A percentile compares a stretch with the other conserved stretches of the same genome.
Evolutionary conservation across 2,329 filamentous ascomycete species (phyloP).

Genomic region (Rhynchosporium agropyri): DNA sequence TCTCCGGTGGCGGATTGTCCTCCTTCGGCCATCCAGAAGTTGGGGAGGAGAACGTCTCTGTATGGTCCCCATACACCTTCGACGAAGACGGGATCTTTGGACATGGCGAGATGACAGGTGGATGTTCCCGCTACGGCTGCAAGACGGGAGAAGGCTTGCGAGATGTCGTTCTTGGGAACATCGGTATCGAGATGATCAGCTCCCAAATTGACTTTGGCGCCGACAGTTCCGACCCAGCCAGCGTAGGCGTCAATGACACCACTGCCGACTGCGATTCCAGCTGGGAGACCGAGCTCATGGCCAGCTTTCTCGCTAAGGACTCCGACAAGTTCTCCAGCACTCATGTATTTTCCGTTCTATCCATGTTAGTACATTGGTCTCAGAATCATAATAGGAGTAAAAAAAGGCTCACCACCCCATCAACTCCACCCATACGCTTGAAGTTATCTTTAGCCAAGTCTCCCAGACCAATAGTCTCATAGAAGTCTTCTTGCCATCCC

Average conservation of each 20-base stretch:
- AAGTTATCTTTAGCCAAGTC: constrained; percentile 87
- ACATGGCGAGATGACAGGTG: constrained; percentile 97
- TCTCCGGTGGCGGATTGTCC: constrained; percentile 97
- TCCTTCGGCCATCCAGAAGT: constrained; percentile 96
- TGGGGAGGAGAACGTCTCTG: constrained; percentile 86
- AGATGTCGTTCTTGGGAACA: constrained; percentile 78
- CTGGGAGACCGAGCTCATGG: constrained; percentile 77
- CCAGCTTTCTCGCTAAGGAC: constrained; percentile 82
- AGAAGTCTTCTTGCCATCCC: constrained; percentile 97
- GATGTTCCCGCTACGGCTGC: constrained; percentile 96
- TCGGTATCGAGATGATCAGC: constrained; percentile 67
- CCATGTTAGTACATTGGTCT: constrained; percentile 30
- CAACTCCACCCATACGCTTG: constrained; percentile 89
- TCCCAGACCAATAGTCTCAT: constrained; percentile 80
- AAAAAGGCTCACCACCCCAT: constrained; percentile 82
- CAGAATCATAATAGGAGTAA: constrained; percentile 33
- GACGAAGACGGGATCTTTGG: constrained; percentile 88
- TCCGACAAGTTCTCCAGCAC: constrained; percentile 89
- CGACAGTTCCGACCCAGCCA: constrained; percentile 98
- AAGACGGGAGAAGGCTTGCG: constrained; percentile 88
- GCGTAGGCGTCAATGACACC: constrained; percentile 98
- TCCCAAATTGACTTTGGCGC: constrained; percentile 83
- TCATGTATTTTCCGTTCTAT: constrained; percentile 89
- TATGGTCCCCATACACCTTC: constrained; percentile 97
- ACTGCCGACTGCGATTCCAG: constrained; percentile 89